Evolutionary conservation across 768 basidiomycete genomes (phyloP).

Genomic region (Postia placenta): DNA sequence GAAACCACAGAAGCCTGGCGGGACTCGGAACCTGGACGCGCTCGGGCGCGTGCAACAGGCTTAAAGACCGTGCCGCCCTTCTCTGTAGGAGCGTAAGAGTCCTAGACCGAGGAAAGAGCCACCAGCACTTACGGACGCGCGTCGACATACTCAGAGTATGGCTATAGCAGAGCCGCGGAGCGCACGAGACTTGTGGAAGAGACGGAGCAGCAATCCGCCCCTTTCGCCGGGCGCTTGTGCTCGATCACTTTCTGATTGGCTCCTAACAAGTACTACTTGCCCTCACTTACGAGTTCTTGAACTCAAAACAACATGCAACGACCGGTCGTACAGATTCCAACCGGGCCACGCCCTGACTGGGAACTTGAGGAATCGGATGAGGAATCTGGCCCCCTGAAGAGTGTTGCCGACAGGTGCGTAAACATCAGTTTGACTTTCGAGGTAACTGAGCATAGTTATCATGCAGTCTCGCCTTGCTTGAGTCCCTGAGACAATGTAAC

Average conservation of each 20-base stretch:
- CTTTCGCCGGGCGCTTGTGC: not conserved
- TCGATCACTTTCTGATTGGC: not conserved
- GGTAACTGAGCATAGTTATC: conserved; percentile 7
- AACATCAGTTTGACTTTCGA: too few relatives aligned
- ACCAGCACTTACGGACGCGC: conserved; percentile 51
- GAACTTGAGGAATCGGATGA: conserved; percentile 39
- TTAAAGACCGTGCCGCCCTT: conserved; percentile 67
- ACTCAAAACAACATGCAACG: too few relatives aligned
- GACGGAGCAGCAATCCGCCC: too few relatives aligned
- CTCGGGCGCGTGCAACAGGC: conserved; percentile 54
- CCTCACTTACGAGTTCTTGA: not conserved
- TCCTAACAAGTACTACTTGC: not conserved
- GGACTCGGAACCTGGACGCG: conserved; percentile 28
- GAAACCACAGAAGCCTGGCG: conserved; percentile 20
- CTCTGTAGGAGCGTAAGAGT: conserved; percentile 35
- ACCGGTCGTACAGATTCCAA: conserved; percentile 38
- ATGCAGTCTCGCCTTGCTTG: conserved; percentile 52
- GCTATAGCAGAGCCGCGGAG: too few relatives aligned
- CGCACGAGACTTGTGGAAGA: too few relatives aligned
- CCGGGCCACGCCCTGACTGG: conserved; percentile 55
- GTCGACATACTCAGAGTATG: too few relatives aligned
- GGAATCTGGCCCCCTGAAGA: conserved; percentile 21
- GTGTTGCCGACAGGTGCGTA: conserved; percentile 53
- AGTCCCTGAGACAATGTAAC: conserved; percentile 69
- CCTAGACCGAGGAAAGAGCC: not conserved